Percentiles rank a stretch among this genome's conserved stretches.
These are phyloP conservation scores for Ophiostoma quercus DNA, from an alignment of 2,329 filamentous ascomycete genomes.

Conservation along the genomic window DNA sequence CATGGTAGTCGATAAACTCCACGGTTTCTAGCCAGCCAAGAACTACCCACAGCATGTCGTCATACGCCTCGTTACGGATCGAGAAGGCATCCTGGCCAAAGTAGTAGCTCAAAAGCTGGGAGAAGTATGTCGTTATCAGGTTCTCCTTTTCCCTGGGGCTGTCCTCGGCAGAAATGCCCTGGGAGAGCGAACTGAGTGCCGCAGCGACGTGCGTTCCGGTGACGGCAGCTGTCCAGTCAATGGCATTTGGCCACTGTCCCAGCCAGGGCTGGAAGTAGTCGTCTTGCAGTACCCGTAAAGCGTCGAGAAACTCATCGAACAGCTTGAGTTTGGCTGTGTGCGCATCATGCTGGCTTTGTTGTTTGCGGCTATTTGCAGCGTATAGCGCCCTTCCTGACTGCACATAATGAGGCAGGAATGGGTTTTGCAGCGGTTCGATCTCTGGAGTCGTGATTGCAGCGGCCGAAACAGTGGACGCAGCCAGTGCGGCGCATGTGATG, in stretches of 20 bases:
- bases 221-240: constrained; percentile 92
- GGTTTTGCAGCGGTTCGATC: background rate
- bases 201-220: constrained; percentile 73
- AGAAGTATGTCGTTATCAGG: constrained; percentile 76
- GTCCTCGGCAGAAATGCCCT: constrained; percentile 43
- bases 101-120: constrained; percentile 70
- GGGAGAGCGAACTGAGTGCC: constrained; percentile 65
- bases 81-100: constrained; percentile 77
- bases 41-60: constrained; percentile 94
- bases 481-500: constrained; percentile 22
- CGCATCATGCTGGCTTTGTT: background rate
- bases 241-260: constrained; percentile 77
- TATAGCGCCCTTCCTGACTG: background rate
- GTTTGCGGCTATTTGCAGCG: background rate
- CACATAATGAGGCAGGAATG: constrained; percentile 21
- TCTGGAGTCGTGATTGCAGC: background rate
- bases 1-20: constrained; percentile 69
- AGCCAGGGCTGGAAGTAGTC: constrained; percentile 71
- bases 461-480: constrained; percentile 12
- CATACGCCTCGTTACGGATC: constrained; percentile 71
- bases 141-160: constrained; percentile 61
- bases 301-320: constrained; percentile 51
- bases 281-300: constrained; percentile 70
- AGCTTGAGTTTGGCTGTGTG: constrained; percentile 6
- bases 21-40: constrained; percentile 82